These are phyloP conservation scores for Eucalyptus brandiana DNA, from an alignment of 345 rosid species.

Conservation along the genomic window DNA sequence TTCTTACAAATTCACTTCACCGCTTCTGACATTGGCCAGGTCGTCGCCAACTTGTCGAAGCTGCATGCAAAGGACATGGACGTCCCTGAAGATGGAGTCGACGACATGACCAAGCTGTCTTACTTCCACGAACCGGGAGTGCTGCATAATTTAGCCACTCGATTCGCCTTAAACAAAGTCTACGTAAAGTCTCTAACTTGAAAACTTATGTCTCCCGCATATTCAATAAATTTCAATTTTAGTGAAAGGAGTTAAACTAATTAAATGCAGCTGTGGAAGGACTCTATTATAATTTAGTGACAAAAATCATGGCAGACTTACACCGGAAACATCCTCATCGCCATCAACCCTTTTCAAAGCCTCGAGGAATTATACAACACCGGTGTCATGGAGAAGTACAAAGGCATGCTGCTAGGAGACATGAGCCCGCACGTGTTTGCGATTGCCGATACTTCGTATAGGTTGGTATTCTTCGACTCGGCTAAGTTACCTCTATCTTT, in stretches of 20 bases:
- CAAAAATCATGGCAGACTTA: slow-evolving; percentile 68
- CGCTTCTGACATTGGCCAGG: slow-evolving; percentile 12
- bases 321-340: slow-evolving; percentile 82
- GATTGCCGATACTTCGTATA: slow-evolving; percentile 67
- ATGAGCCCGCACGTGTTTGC: slow-evolving; percentile 80
- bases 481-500: not conserved
- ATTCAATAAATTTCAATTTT: not conserved
- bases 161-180: slow-evolving; percentile 53
- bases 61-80: slow-evolving; percentile 54
- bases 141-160: slow-evolving; percentile 49
- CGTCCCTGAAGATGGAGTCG: slow-evolving; percentile 59
- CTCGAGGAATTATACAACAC: slow-evolving; percentile 44
- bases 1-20: not conserved
- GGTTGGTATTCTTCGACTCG: slow-evolving; percentile 3
- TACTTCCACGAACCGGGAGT: slow-evolving; percentile 89
- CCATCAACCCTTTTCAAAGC: slow-evolving; percentile 87
- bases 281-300: slow-evolving; percentile 10
- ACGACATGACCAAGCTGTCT: slow-evolving; percentile 84
- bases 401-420: slow-evolving; percentile 42
- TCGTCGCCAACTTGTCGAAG: slow-evolving; percentile 36
- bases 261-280: not conserved
- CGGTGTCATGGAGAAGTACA: slow-evolving; percentile 51
- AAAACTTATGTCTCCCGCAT: not conserved
- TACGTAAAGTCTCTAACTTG: slow-evolving; percentile 40
- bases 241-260: not conserved